phyloP scores from a whole-genome alignment of 345 rosid genomes.

The Garcia nutans region DNA sequence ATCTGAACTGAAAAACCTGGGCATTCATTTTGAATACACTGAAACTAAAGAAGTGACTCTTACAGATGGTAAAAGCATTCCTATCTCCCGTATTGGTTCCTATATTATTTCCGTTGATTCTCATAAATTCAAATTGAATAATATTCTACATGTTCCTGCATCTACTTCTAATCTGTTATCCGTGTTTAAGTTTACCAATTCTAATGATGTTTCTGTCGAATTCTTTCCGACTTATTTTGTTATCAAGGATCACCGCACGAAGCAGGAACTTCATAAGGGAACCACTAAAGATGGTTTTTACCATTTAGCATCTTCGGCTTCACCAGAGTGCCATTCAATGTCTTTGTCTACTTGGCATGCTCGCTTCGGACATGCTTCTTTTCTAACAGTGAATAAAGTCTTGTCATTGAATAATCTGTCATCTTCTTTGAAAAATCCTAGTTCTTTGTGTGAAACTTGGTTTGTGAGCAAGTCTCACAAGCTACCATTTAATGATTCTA shows the following conservation, averaged over 20 bases:
- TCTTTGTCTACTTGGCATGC: no score
- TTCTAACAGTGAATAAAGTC: not conserved
- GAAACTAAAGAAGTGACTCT: not conserved
- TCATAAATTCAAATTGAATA: not conserved
- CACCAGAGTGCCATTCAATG: no score
- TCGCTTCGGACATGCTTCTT: no score
- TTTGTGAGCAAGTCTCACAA: not conserved
- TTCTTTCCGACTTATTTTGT: no score
- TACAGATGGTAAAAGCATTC: not conserved
- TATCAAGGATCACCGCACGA: no score
- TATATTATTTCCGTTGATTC: not conserved
- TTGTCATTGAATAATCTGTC: not conserved
- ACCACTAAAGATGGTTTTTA: no score
- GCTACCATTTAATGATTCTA: not conserved
- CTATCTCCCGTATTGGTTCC: not conserved
- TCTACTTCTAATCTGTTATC: no score
- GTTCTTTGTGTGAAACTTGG: not conserved
- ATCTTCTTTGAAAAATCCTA: not conserved
- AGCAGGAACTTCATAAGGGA: no score
- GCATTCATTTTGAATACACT: not conserved
- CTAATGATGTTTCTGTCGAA: no score
- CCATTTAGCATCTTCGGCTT: not conserved
- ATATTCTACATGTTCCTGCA: no score
- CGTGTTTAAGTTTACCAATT: no score
- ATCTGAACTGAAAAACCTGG: not conserved